Base-by-base conservation (phyloP, 2,329 filamentous ascomycete genomes). In the Ascochyta viciae-villosae region DNA sequence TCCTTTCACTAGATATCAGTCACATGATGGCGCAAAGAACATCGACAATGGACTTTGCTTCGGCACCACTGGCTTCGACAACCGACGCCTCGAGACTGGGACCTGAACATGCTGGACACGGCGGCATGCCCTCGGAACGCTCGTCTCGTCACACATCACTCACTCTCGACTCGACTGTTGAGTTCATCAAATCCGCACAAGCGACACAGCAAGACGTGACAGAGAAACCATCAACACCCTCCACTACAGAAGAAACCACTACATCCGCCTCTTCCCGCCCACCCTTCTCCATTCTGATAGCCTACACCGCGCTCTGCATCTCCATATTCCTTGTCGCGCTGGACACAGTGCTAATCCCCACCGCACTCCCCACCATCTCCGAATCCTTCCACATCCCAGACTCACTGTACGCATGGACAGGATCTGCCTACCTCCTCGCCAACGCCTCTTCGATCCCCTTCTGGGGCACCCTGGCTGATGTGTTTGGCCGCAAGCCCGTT, bases 361-460 rank as follows among this genome's bases (percentile, higher is more conserved):
- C 87, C 0, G 86, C 87, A 7, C 79, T 90, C 6, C 87, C 88
- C 0, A 86, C 85, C 13, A 90, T 91, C 54, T 81, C 85, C 2
- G 76, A 75, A 27, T 80, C 88, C 51, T 85, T 93, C 60, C 72
- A 86, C 38, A 65, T 76, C 9, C 88, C 89, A 2, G 85, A 85
- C 7, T 79, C 84, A 3, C 87, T 89, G n/a, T 93, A 91, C 74
- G 86, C 87, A 27, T 93, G 90, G 91, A 88, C 92, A 51, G 90
- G 90, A 1, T 77, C 74, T 1, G 68, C 73, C 3, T 77, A 77
- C 42, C 65, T 77, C 3, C 71, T 77, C 31, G 65, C 72, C 16
- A 75, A 76, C 35, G 74, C 73, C 6, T 73, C 76, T 1, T 74
- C 72, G 1, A 71, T 75, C 6, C 77, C 77, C 1, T 66, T 77